Evolutionary conservation across 192 early-diverging fungal genomes (phyloP), one percentile per base, ranked within the genome.

Genomic region (Dispira simplex): DNA sequence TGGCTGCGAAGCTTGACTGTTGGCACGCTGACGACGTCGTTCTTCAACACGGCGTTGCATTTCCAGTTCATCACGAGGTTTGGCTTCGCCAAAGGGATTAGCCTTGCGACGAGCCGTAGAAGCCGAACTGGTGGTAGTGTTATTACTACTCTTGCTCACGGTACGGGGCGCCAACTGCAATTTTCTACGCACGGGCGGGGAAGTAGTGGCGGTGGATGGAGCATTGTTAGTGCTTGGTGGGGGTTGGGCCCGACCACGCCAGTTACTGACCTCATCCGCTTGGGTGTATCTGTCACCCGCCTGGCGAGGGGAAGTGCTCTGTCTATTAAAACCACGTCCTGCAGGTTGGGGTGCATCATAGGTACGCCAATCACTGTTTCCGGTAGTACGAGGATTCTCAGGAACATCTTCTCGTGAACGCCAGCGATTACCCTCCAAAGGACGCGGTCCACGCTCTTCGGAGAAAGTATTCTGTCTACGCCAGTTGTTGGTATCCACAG

Each of bases 1-100:
- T 39, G 32, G 32, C 6, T 39, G 32, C 32, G 32, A 39, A 39
- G 32, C 32, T 39, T 39, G 32, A 39, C 54, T 56, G 54, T 25
- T 56, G 18, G 54, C 13, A 13, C 54, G 54, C 28, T 56, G 25
- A 56, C 54, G 54, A 27, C 68, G 74, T 46, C 77, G 66, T 64
- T 80, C 81, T 65, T 83, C 81, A 21, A 80, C 57, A 32, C 73
- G 65, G 12, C 71, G 65, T 69, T 77, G 72, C 56, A 80, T 73
- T 21, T 69, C 81, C 28, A 64, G 60, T 49, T 82, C 77, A 66
- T 82, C 81, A 57, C 77, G 71, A 13, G 81, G 73, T 21, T 66
- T 63, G 51, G 81, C 81, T 13, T 64, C 66, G 54, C 81, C 81
- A 63, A 82, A 82, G 26, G 81, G 81, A 56, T 82, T 80, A 6